phyloP scores from a whole-genome alignment of 495 filamentous ascomycete genomes.

The Aspergillus egyptiacus region DNA sequence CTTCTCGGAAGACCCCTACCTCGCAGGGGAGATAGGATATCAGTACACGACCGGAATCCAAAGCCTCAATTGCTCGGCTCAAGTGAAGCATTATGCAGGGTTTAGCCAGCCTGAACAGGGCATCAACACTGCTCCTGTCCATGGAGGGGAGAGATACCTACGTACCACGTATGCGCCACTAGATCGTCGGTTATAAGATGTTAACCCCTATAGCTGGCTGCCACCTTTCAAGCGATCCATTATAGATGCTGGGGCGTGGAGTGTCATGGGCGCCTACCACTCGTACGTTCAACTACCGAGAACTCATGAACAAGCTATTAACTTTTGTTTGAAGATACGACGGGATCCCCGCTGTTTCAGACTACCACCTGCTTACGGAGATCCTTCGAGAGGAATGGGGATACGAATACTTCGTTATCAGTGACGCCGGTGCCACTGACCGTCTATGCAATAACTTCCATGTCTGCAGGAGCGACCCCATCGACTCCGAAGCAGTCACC shows the following conservation, averaged over 20 bases:
- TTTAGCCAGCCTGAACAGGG: conserved; percentile 63
- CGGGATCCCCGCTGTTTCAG: conserved; percentile 56
- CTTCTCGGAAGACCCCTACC: conserved; percentile 58
- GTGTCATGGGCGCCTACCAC: conserved; percentile 64
- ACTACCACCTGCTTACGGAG: conserved; percentile 57
- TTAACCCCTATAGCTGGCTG: conserved; percentile 40
- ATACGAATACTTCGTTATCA: conserved; percentile 57
- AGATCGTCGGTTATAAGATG: not conserved
- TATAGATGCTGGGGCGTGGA: conserved; percentile 58
- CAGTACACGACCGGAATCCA: conserved; percentile 57
- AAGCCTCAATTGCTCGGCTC: conserved; percentile 56
- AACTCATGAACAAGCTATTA: not conserved
- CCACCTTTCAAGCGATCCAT: conserved; percentile 62
- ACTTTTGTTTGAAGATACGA: conserved; percentile 41
- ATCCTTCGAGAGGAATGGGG: conserved; percentile 65
- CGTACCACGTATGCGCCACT: conserved; percentile 47
- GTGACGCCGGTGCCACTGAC: conserved; percentile 60
- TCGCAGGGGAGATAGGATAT: conserved; percentile 57
- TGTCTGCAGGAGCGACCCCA: conserved; percentile 50
- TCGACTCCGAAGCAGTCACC: conserved; percentile 55
- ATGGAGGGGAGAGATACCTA: conserved; percentile 61
- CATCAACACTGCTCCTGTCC: conserved; percentile 61
- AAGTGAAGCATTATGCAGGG: conserved; percentile 64
- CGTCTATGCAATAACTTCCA: conserved; percentile 57
- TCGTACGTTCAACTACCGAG: conserved; percentile 31